Base-by-base conservation (phyloP, 2,329 filamentous ascomycete species). In the Ascocoryne sarcoides region DNA sequence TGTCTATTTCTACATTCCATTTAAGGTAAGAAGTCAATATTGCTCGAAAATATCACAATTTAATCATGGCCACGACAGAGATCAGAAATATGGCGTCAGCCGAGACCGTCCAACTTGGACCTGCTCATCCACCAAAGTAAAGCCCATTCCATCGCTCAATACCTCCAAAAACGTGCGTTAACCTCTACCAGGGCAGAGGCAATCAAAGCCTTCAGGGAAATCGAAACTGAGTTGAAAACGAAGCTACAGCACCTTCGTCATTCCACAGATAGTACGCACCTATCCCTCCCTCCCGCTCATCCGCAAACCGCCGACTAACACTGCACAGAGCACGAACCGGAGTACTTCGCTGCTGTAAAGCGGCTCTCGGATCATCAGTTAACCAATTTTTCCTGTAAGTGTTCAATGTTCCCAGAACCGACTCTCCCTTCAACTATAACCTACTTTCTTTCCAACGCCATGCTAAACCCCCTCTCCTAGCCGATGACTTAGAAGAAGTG, bases 141-240 rank as follows among this genome's bases (percentile, higher is more conserved):
- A 68, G n/a, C n/a, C n/a, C 69, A 19, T 10, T 3, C 9, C 10
- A 19, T 12, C 2, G 14, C 20, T 15, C 19, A 10, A 3, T 15
- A 7, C 9, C 17, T 18, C 19, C 5, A n/a, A 15, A 4, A 21
- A 10, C 12, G 20, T 15, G 21, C 18, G 15, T 19, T 35, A 31
- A 37, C 38, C 17, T 12, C 21, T n/a, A 4, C 5, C 9, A 71
- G 65, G 53, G 65, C 69, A 43, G 71, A 74, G 38, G 66, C 70
- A 7, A 62, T 75, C 52, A 62, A 62, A 40, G 66, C 64, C 19
- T 75, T 74, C 58, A 54, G 62, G 30, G 62, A 70, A 38, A 59
- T 75, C 39, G 61, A 71, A 46, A 58, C 59, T 7, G 69, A 74
- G n/a, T 60, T 76, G 30, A 73, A 73, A 62, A 66, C 64, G 49